A percentile compares a stretch with the other conserved stretches of the same genome.
These are phyloP conservation scores for Lojkania enalia DNA, from an alignment of 2,329 filamentous ascomycete species.

Conservation along the genomic window DNA sequence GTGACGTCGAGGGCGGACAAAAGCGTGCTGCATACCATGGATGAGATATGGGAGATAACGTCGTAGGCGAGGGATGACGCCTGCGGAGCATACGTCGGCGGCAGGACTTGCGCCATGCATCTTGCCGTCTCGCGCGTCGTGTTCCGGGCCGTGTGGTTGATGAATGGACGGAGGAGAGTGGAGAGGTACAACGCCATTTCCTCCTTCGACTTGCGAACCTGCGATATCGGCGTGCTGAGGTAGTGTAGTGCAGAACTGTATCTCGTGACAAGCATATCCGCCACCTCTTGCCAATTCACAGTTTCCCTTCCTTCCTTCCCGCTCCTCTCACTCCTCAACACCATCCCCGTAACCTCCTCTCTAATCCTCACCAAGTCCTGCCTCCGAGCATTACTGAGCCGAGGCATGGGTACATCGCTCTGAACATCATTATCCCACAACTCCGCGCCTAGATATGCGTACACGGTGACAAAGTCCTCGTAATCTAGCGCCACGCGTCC, in stretches of 20 bases:
- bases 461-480: constrained; percentile 54
- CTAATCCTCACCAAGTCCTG: constrained; percentile 44
- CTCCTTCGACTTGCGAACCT: constrained; percentile 18
- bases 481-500: constrained; percentile 52
- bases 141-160: constrained; percentile 42
- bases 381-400: constrained; percentile 42
- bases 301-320: constrained; percentile 4
- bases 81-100: constrained; percentile 19
- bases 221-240: constrained; percentile 19
- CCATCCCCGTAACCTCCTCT: constrained; percentile 51
- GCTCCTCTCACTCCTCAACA: constrained; percentile 34
- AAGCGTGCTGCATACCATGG: constrained; percentile 41
- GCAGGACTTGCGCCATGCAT: constrained; percentile 54
- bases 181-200: constrained; percentile 31
- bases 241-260: constrained; percentile 61
- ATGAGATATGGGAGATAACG: constrained; percentile 34
- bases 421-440: constrained; percentile 45
- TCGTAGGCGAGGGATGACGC: constrained; percentile 31
- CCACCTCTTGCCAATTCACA: constrained; percentile 68
- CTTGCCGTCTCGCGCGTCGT: constrained; percentile 47
- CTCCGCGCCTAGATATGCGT: constrained; percentile 45
- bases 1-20: constrained; percentile 25
- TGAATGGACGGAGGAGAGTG: constrained; percentile 43
- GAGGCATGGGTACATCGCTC: constrained; percentile 38
- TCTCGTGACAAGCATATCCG: constrained; percentile 66